These are phyloP conservation scores for Hygrocybe coccinea DNA, from an alignment of 768 basidiomycete species.

Conservation along the genomic window DNA sequence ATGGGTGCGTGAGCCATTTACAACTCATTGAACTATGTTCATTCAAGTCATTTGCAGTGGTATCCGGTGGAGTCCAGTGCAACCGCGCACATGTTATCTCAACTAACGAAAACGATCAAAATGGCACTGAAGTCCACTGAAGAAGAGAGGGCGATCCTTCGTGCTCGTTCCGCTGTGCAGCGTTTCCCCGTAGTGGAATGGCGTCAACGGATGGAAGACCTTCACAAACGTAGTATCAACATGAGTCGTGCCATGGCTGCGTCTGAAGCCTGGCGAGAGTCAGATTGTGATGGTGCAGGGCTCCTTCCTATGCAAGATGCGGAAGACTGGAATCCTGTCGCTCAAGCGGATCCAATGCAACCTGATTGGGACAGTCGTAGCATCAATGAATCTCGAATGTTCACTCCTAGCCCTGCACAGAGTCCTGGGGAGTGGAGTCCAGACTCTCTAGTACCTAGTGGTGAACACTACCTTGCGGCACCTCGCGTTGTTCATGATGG, in stretches of 20 bases:
- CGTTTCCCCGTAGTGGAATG: conserved; percentile 98
- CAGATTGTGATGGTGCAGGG: conserved; percentile 54
- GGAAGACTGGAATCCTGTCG: conserved; percentile 77
- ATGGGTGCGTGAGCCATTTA: conserved; percentile 59
- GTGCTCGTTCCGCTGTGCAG: conserved; percentile 89
- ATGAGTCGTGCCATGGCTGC: conserved; percentile 67
- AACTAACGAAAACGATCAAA: conserved; percentile 91
- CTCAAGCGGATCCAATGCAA: conserved; percentile 58
- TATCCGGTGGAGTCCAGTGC: conserved; percentile 94
- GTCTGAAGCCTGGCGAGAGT: conserved; percentile 69
- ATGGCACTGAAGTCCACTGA: conserved; percentile 86
- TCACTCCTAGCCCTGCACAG: conserved; percentile 40
- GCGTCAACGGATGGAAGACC: conserved; percentile 94
- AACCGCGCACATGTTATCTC: conserved; percentile 91
- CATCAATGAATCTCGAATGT: conserved; percentile 31
- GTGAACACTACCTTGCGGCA: conserved; percentile 22
- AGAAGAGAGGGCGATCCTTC: conserved; percentile 87
- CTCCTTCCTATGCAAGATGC: conserved; percentile 54
- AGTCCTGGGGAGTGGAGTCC: conserved; percentile 60
- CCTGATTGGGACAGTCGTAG: conserved; percentile 77
- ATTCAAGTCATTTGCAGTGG: conserved; percentile 54
- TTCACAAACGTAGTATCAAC: conserved; percentile 80
- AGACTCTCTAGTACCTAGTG: conserved; percentile 46
- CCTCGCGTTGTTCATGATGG: conserved; percentile 39
- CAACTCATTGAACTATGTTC: not conserved